Percentiles rank a stretch among this genome's conserved stretches.
These are phyloP conservation scores for Solanum sitiens DNA, from an alignment of 257 asterid genomes.

Conservation along the genomic window DNA sequence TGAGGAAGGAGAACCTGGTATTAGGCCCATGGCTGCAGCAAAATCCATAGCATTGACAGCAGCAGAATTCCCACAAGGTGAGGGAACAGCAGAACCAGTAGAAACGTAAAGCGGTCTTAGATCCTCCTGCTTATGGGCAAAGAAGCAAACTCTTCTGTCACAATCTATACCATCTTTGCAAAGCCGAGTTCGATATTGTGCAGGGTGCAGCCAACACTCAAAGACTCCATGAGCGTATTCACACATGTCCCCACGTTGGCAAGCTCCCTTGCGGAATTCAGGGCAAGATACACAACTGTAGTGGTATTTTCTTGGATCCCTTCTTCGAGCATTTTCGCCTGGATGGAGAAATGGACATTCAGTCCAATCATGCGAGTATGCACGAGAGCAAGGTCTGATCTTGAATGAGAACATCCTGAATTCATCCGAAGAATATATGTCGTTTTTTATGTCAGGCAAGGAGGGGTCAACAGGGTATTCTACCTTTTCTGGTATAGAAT, in stretches of 20 bases:
- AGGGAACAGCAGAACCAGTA: constrained; percentile 4
- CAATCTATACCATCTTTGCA: constrained; percentile 10
- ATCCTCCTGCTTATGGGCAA: constrained; percentile 6
- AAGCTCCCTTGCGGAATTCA: constrained; percentile 4
- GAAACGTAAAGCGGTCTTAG: constrained; percentile 2
- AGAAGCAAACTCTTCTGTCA: constrained; percentile 8
- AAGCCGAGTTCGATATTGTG: constrained; percentile 11
- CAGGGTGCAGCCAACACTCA: constrained; percentile 11
- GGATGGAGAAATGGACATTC: constrained; percentile 88
- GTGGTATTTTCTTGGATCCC: constrained; percentile 5
- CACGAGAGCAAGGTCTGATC: constrained; percentile 11
- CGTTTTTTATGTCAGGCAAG: constrained; percentile 74
- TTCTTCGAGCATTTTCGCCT: constrained; percentile 8
- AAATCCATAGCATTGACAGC: constrained; percentile 4
- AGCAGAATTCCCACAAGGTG: constrained; percentile 12
- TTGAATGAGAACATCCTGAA: constrained; percentile 5
- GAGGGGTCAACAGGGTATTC: constrained; percentile 74
- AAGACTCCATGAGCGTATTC: constrained; percentile 12
- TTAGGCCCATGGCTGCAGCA: constrained; percentile 39
- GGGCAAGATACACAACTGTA: constrained; percentile 9
- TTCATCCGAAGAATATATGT: constrained; percentile 42
- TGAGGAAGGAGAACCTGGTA: constrained; percentile 60
- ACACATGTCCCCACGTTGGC: constrained; percentile 4
- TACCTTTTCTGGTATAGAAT: constrained; percentile 38
- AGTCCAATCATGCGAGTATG: constrained; percentile 18